Base-by-base conservation (phyloP, 306 rosid species). In the Pterocarpus santalinus region DNA sequence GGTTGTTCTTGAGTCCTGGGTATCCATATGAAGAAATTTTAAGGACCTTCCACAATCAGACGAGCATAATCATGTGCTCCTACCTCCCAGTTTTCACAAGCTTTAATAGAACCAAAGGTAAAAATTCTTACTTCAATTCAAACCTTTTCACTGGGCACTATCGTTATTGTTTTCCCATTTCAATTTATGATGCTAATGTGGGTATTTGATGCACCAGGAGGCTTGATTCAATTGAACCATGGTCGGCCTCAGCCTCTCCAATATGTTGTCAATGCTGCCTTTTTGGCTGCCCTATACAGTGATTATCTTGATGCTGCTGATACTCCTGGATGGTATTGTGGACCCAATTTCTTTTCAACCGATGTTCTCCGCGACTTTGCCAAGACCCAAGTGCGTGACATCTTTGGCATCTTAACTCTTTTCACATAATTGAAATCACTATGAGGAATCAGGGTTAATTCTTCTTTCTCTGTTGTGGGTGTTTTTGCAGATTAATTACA, bases 311-410 rank as follows among this genome's bases (percentile, higher is more conserved):
- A 95, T 16, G 98, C 98, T 52, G 97, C 98, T 34, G 97, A 95
- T 86, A 95, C 97, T 14, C 98, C 98, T 74, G 98, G 98, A 49
- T 95, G 98, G 98, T 91, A 95, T 78, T 95, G 98, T 87, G 98
- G 98, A 83, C 97, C 98, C 76, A 90, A 91, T 82, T 95, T 95
- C 90, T 95, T 84, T 82, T 91, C 97, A 76, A 92, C 92, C 3
- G 92, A 90, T 9, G 89, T 89, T 33, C 88, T 95, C 82, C 98
- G 98, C 8, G 87, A 92, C 16, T 95, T 95, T 78, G 97, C 98
- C 13, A 88, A 83, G 82, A 91, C 94, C 17, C 98, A 95, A 94
- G 98, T 91, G 46, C 58, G 83, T 78, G 61, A 63, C 33, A 32
- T 74, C 8, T 33, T 7, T 43, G 66, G 77, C 44, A 39, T 60